A percentile compares a stretch with the other conserved stretches of the same genome.
phyloP scores from a whole-genome alignment of 805 yeast genomes.

The Yarrowia deformans region DNA sequence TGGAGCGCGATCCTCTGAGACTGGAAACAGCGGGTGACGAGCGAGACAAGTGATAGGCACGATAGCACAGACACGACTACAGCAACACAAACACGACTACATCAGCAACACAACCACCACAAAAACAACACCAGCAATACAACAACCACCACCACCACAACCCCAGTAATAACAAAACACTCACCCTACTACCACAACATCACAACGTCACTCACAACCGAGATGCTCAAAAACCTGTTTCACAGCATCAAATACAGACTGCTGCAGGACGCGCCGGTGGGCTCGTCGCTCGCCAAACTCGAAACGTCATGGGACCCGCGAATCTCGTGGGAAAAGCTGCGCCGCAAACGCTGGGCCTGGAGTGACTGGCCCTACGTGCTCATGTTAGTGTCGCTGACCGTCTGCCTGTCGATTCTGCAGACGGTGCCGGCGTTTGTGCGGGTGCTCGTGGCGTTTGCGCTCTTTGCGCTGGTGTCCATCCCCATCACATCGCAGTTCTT shows the following conservation, averaged over 20 bases:
- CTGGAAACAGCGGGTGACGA: constrained; percentile 10
- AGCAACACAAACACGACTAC: neutral
- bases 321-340: constrained; percentile 49
- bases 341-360: constrained; percentile 42
- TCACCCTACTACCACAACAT: neutral
- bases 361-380: constrained; percentile 60
- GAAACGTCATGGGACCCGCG: constrained; percentile 50
- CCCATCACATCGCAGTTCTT: constrained; percentile 88
- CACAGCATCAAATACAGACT: constrained; percentile 45
- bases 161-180: neutral
- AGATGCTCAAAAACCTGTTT: constrained; percentile 41
- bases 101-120: neutral
- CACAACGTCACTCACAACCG: neutral
- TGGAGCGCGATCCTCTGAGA: constrained; percentile 31
- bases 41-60: neutral
- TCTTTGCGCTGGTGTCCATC: constrained; percentile 59
- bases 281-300: constrained; percentile 47
- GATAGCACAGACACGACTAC: neutral
- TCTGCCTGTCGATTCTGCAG: constrained; percentile 53
- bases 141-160: neutral
- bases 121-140: neutral
- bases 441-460: constrained; percentile 53
- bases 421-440: constrained; percentile 48
- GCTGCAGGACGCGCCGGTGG: constrained; percentile 52
- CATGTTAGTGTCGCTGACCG: constrained; percentile 60